phyloP scores from a whole-genome alignment of 495 filamentous ascomycete genomes.

The Daldinia loculata region DNA sequence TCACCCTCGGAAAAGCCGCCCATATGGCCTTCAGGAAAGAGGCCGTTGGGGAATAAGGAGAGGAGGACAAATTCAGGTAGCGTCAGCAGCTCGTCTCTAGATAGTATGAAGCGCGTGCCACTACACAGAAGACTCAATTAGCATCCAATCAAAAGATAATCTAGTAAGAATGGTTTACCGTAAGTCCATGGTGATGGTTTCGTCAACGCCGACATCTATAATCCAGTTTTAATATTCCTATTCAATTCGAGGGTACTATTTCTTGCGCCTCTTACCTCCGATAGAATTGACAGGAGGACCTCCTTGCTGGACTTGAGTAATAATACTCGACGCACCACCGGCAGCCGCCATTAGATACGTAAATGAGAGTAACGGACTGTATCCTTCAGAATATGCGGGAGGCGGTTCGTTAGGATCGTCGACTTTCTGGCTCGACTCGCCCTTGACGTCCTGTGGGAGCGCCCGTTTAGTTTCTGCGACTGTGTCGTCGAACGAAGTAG shows the following conservation, averaged over 20 bases:
- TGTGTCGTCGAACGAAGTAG: slow-evolving; percentile 56
- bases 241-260: slow-evolving; percentile 7
- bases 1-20: slow-evolving; percentile 90
- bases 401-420: slow-evolving; percentile 90
- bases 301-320: slow-evolving; percentile 96
- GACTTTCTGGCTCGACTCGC: slow-evolving; percentile 65
- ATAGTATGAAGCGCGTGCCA: slow-evolving; percentile 90
- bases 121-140: slow-evolving; percentile 57
- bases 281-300: slow-evolving; percentile 87
- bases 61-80: slow-evolving; percentile 97
- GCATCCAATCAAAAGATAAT: slow-evolving; percentile 27
- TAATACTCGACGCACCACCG: slow-evolving; percentile 95
- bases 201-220: slow-evolving; percentile 86
- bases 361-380: slow-evolving; percentile 90
- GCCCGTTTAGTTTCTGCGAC: slow-evolving; percentile 86
- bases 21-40: slow-evolving; percentile 97
- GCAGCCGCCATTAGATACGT: slow-evolving; percentile 98
- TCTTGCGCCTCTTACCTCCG: slow-evolving; percentile 69
- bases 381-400: slow-evolving; percentile 94
- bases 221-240: slow-evolving; percentile 16
- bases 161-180: slow-evolving; percentile 65
- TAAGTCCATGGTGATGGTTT: slow-evolving; percentile 93
- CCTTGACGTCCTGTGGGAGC: slow-evolving; percentile 80
- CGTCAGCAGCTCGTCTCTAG: slow-evolving; percentile 92
- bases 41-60: slow-evolving; percentile 96